Evolutionary conservation across 176 grass and related monocot species (phyloP), one percentile per base, ranked within the genome.

Genomic region (Raddia guianensis): DNA sequence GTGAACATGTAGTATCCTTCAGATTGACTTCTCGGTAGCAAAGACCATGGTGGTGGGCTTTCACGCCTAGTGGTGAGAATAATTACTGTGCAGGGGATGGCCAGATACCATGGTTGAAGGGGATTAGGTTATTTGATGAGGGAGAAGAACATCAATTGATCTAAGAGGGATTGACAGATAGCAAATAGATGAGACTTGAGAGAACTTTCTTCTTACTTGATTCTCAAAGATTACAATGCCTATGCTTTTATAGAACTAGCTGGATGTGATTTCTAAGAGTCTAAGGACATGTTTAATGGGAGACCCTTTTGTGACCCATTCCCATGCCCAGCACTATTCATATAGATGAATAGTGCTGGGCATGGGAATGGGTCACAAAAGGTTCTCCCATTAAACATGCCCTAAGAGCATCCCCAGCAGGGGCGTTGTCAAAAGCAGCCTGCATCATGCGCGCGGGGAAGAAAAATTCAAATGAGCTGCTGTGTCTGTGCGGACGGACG

Each of bases 161-260:
- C n/a, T 0, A 7, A 57, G 54, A 40, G 37, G 37, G 37, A 40
- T 40, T 40, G 37, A 40, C 4, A 40, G 37, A 40, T 40, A 57
- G 19, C 6, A 6, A 57, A 57, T 57, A 19, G 18, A 57, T 18
- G 18, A 19, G 27, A 27, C 27, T 27, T 27, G 27, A 27, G 18
- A 19, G 37, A 57, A 7, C 9, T 57, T 57, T 19, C n/a, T 57
- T 57, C 54, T 19, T 57, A 7, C 2, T 2, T 56, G 18, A 19
- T 56, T 19, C n/a, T 58, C n/a, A 15, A 57, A 19, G n/a, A 58
- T 20, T 20, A 3, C n/a, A 58, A 58, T 58, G 7, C 55, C 55
- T 58, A 58, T 58, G 55, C 55, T 58, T 20, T n/a, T 58, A 58
- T 58, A 58, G 55, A 58, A 9, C 55, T 58, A 58, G 55, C 55